Evolutionary conservation across 1,284 basidiomycete species (phyloP).

Genomic region (Leccinum fuscescens): DNA sequence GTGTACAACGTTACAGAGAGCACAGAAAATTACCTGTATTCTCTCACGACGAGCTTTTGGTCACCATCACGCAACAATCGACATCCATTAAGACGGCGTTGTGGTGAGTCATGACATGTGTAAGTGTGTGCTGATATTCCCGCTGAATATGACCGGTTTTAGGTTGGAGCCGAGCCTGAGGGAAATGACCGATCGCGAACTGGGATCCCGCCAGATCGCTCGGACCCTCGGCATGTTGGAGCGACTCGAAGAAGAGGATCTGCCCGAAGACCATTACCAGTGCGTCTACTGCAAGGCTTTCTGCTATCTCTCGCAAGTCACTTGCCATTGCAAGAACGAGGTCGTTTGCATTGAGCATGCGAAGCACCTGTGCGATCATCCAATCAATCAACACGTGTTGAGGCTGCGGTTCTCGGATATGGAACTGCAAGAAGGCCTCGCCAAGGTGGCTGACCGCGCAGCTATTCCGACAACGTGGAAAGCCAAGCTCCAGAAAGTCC

Average conservation of each 20-base stretch:
- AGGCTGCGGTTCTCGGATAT: conserved; percentile 83
- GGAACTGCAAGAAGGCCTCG: conserved; percentile 68
- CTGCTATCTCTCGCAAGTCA: conserved; percentile 93
- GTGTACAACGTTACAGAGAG: conserved; percentile 84
- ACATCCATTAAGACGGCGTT: conserved; percentile 90
- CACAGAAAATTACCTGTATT: conserved; percentile 95
- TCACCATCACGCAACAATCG: conserved; percentile 93
- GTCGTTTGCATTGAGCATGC: conserved; percentile 89
- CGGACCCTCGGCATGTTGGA: conserved; percentile 64
- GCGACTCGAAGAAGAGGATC: conserved; percentile 75
- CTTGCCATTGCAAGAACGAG: conserved; percentile 72
- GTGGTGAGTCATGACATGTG: conserved; percentile 61
- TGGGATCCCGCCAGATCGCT: conserved; percentile 61
- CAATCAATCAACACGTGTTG: conserved; percentile 59
- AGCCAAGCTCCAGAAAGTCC: conserved; percentile 63
- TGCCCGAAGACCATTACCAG: conserved; percentile 91
- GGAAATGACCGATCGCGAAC: conserved; percentile 89
- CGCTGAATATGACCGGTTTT: conserved; percentile 22
- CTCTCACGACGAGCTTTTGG: conserved; percentile 94
- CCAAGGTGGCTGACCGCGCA: conserved; percentile 70
- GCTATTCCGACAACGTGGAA: conserved; percentile 76
- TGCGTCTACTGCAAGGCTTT: conserved; percentile 93
- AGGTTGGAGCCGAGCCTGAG: conserved; percentile 83
- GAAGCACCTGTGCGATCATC: conserved; percentile 73
- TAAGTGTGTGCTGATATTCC: conserved; percentile 10